These are phyloP conservation scores for Cruciata laevipes DNA, from an alignment of 257 asterid species.

Conservation along the genomic window DNA sequence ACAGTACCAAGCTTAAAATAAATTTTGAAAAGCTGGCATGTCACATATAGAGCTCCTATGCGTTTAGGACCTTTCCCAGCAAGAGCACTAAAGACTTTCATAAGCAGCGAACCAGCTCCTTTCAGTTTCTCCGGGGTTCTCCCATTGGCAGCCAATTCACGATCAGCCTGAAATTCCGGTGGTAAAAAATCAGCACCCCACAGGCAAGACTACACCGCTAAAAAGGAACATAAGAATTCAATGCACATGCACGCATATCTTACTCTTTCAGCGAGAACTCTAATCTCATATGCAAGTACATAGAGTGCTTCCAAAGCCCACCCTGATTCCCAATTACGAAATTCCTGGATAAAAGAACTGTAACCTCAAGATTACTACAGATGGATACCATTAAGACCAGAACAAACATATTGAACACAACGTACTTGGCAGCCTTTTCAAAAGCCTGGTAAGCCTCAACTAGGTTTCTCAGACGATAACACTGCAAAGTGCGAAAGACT, in stretches of 20 bases:
- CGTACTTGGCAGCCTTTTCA: slow-evolving; percentile 89
- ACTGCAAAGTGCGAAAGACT: slow-evolving; percentile 74
- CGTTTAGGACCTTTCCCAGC: slow-evolving; percentile 97
- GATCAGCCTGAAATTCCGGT: slow-evolving; percentile 68
- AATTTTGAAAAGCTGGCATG: slow-evolving; percentile 85
- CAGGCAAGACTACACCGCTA: slow-evolving; percentile 1
- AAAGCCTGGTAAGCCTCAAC: slow-evolving; percentile 74
- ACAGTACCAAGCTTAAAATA: slow-evolving; percentile 97
- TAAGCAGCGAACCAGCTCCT: slow-evolving; percentile 93
- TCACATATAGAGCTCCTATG: slow-evolving; percentile 87
- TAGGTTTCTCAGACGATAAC: slow-evolving; percentile 56
- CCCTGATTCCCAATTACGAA: slow-evolving; percentile 94
- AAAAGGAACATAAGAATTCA: background rate
- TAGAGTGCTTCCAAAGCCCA: slow-evolving; percentile 95
- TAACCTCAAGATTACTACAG: slow-evolving; percentile 38
- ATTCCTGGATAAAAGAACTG: slow-evolving; percentile 96
- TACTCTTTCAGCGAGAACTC: slow-evolving; percentile 92
- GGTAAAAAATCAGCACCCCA: slow-evolving; percentile 21
- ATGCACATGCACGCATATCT: slow-evolving; percentile 17
- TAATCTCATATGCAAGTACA: slow-evolving; percentile 71
- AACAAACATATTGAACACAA: slow-evolving; percentile 14
- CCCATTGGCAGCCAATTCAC: slow-evolving; percentile 76
- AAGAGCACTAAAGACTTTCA: slow-evolving; percentile 93
- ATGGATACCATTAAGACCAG: slow-evolving; percentile 14
- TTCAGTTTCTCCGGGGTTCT: slow-evolving; percentile 86